Base-by-base conservation (phyloP, 2,329 filamentous ascomycete species). In the Fusarium illudens region DNA sequence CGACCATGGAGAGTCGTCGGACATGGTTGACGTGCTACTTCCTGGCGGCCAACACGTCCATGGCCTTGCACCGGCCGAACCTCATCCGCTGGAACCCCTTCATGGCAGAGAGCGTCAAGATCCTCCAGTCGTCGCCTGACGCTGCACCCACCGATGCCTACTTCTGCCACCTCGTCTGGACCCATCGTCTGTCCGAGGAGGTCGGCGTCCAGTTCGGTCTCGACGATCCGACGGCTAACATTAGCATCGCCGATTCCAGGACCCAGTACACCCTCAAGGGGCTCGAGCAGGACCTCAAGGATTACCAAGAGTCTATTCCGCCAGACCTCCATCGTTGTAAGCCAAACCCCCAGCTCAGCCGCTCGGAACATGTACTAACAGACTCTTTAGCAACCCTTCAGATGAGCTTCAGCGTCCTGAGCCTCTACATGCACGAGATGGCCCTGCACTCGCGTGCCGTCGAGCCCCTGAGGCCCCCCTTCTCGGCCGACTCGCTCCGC, bases 341-440 rank as follows among this genome's bases (percentile, higher is more conserved):
- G 88, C n/a, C 39, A 20, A 36, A 32, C 15, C 19, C 48, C 17
- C n/a, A 39, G 6, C 11, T 11, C 10, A 57, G 15, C 8, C 3
- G 10, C 5, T 17, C 17, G 15, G 51, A 36, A 25, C 29, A 15
- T 44, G 34, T 30, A 34, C 71, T 75, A 34, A 75, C 59, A 20
- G 17, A 33, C 27, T 62, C 55, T n/a, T n/a, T 12, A 89, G 89
- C 86, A n/a, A 84, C 87, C 0, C 80, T 93, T 46, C 80, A 81
- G 17, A 84, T 93, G 68, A 86, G 86, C 63, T 89, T 92, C 68
- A 82, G 89, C 66, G 85, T 90, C 2, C 76, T 92, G 33, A 90
- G 84, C 64, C 80, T 94, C 4, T 93, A 92, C 75, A 89, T 94
- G 81, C 90, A 94, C 75, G 92, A 94, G 77, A 87, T 92, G 56